Evolutionary conservation across 352 stramenopile genomes (phyloP), one percentile per base, ranked within the genome.

Genomic region (Thalassiosira exigua): DNA sequence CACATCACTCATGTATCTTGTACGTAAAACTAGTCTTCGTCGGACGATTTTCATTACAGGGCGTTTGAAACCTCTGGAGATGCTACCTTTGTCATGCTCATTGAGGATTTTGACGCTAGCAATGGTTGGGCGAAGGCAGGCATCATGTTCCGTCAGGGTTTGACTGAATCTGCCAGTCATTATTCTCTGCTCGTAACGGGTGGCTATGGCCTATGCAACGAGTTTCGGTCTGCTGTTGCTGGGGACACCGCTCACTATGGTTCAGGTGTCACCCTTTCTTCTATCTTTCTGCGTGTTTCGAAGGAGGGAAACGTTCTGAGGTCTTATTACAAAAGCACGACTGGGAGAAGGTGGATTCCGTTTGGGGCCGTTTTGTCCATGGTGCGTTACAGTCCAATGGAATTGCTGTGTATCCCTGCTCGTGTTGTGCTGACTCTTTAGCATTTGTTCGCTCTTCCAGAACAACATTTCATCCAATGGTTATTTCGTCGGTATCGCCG

Each of bases 11-110:
- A n/a, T n/a, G n/a, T n/a, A n/a, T n/a, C n/a, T n/a, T n/a, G n/a
- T n/a, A n/a, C n/a, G n/a, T n/a, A n/a, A n/a, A n/a, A n/a, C n/a
- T n/a, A n/a, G n/a, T n/a, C n/a, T n/a, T n/a, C n/a, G 14, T 24
- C 41, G 57, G 79, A 87, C 57, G 50, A n/a, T 21, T 87, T 87
- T 64, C 73, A 87, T 61, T 87, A 76, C 32, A 77, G 79, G 72
- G 57, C 69, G 30, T 30, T 87, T 7, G 72, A 82, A 56, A 75
- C 58, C 27, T 83, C 73, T 9, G 79, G 79, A 0, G 79, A 87
- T 69, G 50, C 52, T n/a, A 81, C 68, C 2, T 59, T 83, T 60
- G 69, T 65, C n/a, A 62, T 70, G 12, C 61, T 80, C 17, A 41
- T 87, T 51, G 65, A 82, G 26, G 59, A 41, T 21, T 68, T 83